Percentiles rank a stretch among this genome's conserved stretches.
Conservation (phyloP, 2,329 filamentous ascomycete species). For the Phialocephala subalpina region DNA sequence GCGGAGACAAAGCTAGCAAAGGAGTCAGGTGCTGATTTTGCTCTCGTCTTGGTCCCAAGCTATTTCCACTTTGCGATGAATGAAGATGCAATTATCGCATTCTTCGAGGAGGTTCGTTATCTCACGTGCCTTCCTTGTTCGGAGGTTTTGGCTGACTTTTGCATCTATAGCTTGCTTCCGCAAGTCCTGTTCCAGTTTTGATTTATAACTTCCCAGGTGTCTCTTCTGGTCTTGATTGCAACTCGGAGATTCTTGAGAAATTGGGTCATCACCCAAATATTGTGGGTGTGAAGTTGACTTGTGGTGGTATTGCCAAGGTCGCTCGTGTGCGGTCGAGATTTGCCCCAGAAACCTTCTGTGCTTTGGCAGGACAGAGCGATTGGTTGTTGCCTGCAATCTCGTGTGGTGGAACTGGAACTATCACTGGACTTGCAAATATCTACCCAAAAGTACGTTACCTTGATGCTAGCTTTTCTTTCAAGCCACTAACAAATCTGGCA, state of each 20-base stretch:
- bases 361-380: slow-evolving; percentile 68
- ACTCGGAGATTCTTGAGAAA: slow-evolving; percentile 47
- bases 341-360: slow-evolving; percentile 50
- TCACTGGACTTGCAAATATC: slow-evolving; percentile 59
- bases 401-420: slow-evolving; percentile 65
- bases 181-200: slow-evolving; percentile 50
- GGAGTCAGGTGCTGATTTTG: slow-evolving; percentile 48
- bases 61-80: slow-evolving; percentile 52
- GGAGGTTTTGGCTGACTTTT: slow-evolving; percentile 14
- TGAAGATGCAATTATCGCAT: slow-evolving; percentile 58
- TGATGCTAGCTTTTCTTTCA: too few relatives aligned
- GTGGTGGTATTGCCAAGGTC: slow-evolving; percentile 51
- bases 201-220: slow-evolving; percentile 58
- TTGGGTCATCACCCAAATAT: slow-evolving; percentile 47
- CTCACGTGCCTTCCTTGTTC: neutral
- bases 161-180: slow-evolving; percentile 42
- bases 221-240: slow-evolving; percentile 51
- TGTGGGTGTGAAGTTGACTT: slow-evolving; percentile 48
- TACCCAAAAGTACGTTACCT: slow-evolving; percentile 19
- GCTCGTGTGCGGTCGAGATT: slow-evolving; percentile 58
- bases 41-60: slow-evolving; percentile 48
- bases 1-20: slow-evolving; percentile 47
- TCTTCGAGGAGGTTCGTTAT: slow-evolving; percentile 53
- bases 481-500: slow-evolving; percentile 33
- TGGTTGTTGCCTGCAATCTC: slow-evolving; percentile 66